These are phyloP conservation scores for Fusarium guadeloupense DNA, from an alignment of 2,329 filamentous ascomycete genomes.

Conservation along the genomic window DNA sequence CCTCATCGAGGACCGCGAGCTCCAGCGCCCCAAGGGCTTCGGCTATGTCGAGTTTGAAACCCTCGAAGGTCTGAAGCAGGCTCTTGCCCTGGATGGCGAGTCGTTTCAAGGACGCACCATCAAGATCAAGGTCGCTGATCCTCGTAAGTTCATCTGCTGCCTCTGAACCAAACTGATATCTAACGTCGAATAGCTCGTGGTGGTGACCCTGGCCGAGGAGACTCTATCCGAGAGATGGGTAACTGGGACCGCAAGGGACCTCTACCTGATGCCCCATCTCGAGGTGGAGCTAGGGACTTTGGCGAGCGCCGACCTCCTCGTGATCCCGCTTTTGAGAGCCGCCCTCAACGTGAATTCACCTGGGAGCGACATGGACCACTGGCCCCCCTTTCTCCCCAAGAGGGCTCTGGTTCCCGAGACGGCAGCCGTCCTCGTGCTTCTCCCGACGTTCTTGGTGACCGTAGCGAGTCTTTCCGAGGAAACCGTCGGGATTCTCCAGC, in stretches of 20 bases:
- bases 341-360: slow-evolving; percentile 76
- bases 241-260: slow-evolving; percentile 96
- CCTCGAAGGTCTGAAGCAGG: slow-evolving; percentile 90
- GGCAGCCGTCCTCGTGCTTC: slow-evolving; percentile 62
- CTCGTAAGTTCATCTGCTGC: slow-evolving; percentile 72
- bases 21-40: slow-evolving; percentile 95
- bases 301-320: slow-evolving; percentile 72
- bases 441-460: slow-evolving; percentile 63
- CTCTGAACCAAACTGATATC: slow-evolving; percentile 12
- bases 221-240: slow-evolving; percentile 78
- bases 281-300: slow-evolving; percentile 63
- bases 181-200: slow-evolving; percentile 78
- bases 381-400: slow-evolving; percentile 72
- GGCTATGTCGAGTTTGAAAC: slow-evolving; percentile 95
- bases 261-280: slow-evolving; percentile 74
- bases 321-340: slow-evolving; percentile 67
- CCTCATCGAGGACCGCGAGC: slow-evolving; percentile 95
- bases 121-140: slow-evolving; percentile 94
- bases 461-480: slow-evolving; percentile 66
- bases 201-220: slow-evolving; percentile 64
- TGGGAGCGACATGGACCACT: slow-evolving; percentile 97
- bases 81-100: slow-evolving; percentile 81
- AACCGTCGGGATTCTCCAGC: slow-evolving; percentile 75
- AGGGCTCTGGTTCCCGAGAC: slow-evolving; percentile 60
- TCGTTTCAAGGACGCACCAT: slow-evolving; percentile 90